Evolutionary conservation across 257 asterid genomes (phyloP), one percentile per base, ranked within the genome.

Genomic region (Salvia splendens): DNA sequence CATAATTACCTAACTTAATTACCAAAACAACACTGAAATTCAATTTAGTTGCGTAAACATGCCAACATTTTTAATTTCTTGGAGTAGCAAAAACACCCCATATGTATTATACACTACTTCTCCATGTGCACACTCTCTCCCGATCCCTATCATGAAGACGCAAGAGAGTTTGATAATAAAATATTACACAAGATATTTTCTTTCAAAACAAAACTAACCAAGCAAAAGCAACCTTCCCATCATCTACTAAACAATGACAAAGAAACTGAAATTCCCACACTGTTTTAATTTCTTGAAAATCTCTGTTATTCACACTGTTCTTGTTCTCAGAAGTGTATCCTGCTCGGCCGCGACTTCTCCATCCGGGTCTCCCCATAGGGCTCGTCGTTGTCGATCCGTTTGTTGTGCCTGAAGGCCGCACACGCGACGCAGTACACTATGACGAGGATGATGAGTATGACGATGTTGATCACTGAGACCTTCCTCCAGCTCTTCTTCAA

Each of bases 401-500:
- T 93, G 75, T 85, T 78, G 88, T 86, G 99, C 83, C 97, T 79
- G 38, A 84, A 93, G 8, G 99, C 99, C 0, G 88, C 94, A 5
- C 86, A 82, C 0, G 95, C 99, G 4, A 90, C 78, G 8, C 83
- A 89, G 9, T 88, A 90, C 43, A 81, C 71, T 3, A 90, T 83
- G 8, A 90, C 95, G 32, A 93, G 95, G 69, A 90, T 62, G 75
- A 90, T 80, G 51, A 93, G 42, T 49, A 92, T 80, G 30, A 92
- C 86, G 3, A 89, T 83, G 71, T 92, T 92, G 83, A 92, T 80
- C 12, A 89, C 81, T 0, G 96, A 92, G 7, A 83, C 98, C 76
- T 81, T 89, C 60, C 97, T 83, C 98, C 98, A 92, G 73, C 96
- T 89, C 84, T 70, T 83, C 86, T 79, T 87, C 65, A 92, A 50